Conservation (phyloP, 345 rosid species). For the Aurinia saxatilis region DNA sequence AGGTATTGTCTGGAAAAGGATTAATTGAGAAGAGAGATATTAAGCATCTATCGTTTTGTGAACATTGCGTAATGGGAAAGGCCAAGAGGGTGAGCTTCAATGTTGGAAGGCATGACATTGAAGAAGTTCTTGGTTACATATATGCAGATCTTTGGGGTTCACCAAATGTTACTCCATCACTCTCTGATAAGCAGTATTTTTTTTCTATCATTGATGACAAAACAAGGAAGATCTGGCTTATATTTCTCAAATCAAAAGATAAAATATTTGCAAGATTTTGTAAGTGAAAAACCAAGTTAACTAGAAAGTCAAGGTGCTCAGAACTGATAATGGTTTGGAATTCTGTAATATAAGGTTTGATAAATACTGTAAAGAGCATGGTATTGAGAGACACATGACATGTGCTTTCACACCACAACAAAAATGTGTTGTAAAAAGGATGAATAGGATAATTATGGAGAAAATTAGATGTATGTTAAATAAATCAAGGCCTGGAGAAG, state of each 20-base stretch:
- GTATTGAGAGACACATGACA: background rate
- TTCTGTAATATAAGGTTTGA: background rate
- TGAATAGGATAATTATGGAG: background rate
- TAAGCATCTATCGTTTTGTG: too few species aligned
- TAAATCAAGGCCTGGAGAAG: background rate
- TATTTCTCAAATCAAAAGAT: background rate
- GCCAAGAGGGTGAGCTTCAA: too few species aligned
- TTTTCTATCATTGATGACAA: too few species aligned
- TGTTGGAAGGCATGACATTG: too few species aligned
- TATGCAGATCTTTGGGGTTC: too few species aligned
- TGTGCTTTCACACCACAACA: background rate
- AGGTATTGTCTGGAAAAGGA: too few species aligned
- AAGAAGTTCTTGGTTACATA: too few species aligned
- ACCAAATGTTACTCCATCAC: too few species aligned
- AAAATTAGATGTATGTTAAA: background rate
- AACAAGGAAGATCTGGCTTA: background rate
- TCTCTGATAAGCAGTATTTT: too few species aligned
- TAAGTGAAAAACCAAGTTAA: background rate
- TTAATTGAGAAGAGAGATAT: too few species aligned
- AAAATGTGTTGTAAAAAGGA: background rate
- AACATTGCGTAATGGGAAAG: too few species aligned
- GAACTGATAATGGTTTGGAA: too few species aligned
- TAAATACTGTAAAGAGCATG: background rate
- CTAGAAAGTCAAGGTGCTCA: background rate
- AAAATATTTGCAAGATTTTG: background rate